These are phyloP conservation scores for Fraxinus latifolia DNA, from an alignment of 305 asterid genomes.

Conservation along the genomic window DNA sequence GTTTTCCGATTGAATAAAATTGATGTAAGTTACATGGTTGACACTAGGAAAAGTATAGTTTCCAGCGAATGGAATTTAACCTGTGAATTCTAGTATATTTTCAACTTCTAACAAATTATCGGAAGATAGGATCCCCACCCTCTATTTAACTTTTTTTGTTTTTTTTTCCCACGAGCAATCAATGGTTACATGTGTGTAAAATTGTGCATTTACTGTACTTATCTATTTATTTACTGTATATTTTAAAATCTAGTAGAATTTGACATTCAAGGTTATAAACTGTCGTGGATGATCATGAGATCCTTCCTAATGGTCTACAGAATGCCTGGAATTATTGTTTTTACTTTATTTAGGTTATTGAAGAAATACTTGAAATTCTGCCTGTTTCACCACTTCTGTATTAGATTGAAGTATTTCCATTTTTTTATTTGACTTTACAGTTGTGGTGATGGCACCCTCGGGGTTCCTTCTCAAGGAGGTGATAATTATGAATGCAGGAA, in stretches of 20 bases:
- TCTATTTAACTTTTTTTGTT: not conserved
- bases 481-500: conserved; percentile 91
- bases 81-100: not conserved
- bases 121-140: not conserved
- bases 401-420: conserved; percentile 3
- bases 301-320: not conserved
- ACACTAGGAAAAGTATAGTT: not conserved
- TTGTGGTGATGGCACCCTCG: conserved; percentile 92
- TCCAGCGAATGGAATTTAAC: not conserved
- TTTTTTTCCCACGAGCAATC: not conserved
- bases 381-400: not conserved
- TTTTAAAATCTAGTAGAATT: conserved; percentile 13
- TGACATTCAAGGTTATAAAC: conserved; percentile 18
- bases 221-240: conserved; percentile 7
- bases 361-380: not conserved
- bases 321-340: not conserved
- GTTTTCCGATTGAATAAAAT: not conserved
- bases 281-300: not conserved
- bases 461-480: conserved; percentile 77
- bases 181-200: not conserved
- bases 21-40: not conserved
- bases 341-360: conserved; percentile 9
- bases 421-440: conserved; percentile 44
- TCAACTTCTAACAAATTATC: not conserved
- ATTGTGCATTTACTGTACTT: not conserved